A percentile compares a stretch with the other conserved stretches of the same genome.
Evolutionary conservation across 148 eudicot species (phyloP).

Genomic region (Amaranthus palmeri): DNA sequence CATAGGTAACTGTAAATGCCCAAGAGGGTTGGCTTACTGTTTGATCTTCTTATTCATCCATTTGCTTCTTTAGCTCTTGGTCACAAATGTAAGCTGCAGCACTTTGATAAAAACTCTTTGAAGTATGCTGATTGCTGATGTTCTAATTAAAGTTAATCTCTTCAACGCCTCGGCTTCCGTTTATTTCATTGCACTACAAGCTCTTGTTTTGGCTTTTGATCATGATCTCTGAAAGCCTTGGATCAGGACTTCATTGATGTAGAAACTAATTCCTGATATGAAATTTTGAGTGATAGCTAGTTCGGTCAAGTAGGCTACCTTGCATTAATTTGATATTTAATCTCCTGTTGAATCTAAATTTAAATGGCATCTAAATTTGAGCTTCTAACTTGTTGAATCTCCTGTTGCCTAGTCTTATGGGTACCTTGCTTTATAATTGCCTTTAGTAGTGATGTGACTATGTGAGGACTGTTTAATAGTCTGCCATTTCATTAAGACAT

Average conservation of each 20-base stretch:
- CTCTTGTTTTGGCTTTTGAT: not conserved
- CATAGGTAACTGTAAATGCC: too few species aligned
- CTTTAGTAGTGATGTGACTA: not conserved
- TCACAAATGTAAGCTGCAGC: not conserved
- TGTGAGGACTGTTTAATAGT: not conserved
- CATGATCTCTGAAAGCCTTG: conserved; percentile 5
- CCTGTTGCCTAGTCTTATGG: not conserved
- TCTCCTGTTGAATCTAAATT: not conserved
- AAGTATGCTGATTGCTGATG: not conserved
- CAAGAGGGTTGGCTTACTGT: too few species aligned
- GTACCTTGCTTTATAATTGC: not conserved
- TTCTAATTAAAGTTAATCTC: not conserved
- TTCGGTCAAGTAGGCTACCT: not conserved
- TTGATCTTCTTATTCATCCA: not conserved
- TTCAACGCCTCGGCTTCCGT: not conserved
- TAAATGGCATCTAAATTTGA: not conserved
- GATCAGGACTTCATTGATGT: not conserved
- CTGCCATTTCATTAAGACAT: not conserved
- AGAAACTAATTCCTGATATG: not conserved
- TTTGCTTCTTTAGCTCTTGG: not conserved
- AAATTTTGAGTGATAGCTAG: not conserved
- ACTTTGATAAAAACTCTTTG: not conserved
- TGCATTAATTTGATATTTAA: not conserved
- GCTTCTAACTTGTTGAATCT: not conserved
- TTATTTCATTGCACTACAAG: not conserved